Base-by-base conservation (phyloP, 1,139 yeast species). In the Hyphopichia pseudoburtonii region DNA sequence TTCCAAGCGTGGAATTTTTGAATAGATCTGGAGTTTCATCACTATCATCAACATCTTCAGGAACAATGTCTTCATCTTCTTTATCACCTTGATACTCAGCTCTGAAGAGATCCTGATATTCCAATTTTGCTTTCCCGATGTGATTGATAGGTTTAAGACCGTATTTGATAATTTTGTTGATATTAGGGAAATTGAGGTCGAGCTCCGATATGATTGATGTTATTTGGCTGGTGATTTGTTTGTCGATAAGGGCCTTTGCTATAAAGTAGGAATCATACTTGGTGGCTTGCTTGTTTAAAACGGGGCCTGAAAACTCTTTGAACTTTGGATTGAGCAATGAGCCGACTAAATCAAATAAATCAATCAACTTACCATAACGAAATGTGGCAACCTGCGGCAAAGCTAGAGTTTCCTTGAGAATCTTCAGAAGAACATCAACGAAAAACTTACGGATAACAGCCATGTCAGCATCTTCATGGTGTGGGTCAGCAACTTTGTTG, bases 1-100 rank as follows among this genome's bases (percentile, higher is more conserved):
- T 89, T 2, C 97, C 97, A 36, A 90, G 70, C 0, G 97, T 87
- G 0, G 97, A 89, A 55, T 90, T 88, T 36, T 84, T 72, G 60
- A 89, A 82, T 52, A 90, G 69, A 55, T 89, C 95, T 0, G 95
- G 90, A 0, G 89, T 78, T 38, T 86, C 95, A 34, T 86, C 94
- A 34, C 78, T 70, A 24, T 79, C 87, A 30, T 82, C 94, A 11
- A 73, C 75, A 28, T 62, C 67, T 5, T 61, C 61, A 9, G 56
- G 63, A 27, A 81, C 85, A 33, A 78, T 86, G 23, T 81, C 86
- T 22, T 68, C 78, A n/a, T 75, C 84, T 12, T 73, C 80, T 33
- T 58, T 60, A 7, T 66, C 75, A 2, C 61, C 67, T 21, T 60
- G 64, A 29, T 62, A 64, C 8, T 74, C 72, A 17, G 28, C 23